Evolutionary conservation across 2,329 filamentous ascomycete genomes (phyloP).

Genomic region (Neonectria ditissima): DNA sequence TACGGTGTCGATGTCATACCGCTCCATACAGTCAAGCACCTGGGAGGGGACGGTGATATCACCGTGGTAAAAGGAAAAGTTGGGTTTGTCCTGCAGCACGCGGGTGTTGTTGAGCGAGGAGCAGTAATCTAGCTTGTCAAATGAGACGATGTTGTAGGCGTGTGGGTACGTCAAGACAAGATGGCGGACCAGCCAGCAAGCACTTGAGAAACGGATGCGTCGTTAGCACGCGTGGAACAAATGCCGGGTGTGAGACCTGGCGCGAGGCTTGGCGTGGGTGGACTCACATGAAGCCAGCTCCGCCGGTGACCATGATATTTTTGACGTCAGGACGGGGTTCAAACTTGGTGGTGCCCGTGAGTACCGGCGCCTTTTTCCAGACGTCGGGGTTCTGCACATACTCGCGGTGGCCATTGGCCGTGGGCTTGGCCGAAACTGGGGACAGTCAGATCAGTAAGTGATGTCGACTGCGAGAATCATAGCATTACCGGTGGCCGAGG

Average conservation of each 20-base stretch:
- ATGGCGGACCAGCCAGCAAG: constrained; percentile 86
- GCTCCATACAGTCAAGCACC: constrained; percentile 77
- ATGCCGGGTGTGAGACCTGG: neutral
- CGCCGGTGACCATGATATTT: constrained; percentile 87
- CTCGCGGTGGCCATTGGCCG: constrained; percentile 39
- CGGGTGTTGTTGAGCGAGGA: constrained; percentile 84
- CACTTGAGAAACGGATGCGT: constrained; percentile 60
- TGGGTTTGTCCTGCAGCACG: constrained; percentile 72
- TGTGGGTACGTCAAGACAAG: constrained; percentile 78
- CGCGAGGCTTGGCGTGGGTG: constrained; percentile 1
- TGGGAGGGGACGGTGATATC: constrained; percentile 79
- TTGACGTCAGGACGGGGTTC: constrained; percentile 75
- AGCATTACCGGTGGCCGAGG: constrained; percentile 21
- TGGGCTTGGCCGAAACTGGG: constrained; percentile 26
- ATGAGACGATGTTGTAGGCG: constrained; percentile 82
- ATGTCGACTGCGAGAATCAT: constrained; percentile 4
- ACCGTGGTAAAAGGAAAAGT: constrained; percentile 84
- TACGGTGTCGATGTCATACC: constrained; percentile 80
- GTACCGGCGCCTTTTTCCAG: constrained; percentile 78
- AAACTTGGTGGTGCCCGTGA: constrained; percentile 77
- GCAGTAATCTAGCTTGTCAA: constrained; percentile 89
- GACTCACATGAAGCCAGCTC: constrained; percentile 85
- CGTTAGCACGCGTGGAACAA: constrained; percentile 33
- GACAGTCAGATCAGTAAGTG: constrained; percentile 14
- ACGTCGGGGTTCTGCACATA: constrained; percentile 71